phyloP scores from a whole-genome alignment of 2,329 filamentous ascomycete genomes.

The Colletotrichum salicis region DNA sequence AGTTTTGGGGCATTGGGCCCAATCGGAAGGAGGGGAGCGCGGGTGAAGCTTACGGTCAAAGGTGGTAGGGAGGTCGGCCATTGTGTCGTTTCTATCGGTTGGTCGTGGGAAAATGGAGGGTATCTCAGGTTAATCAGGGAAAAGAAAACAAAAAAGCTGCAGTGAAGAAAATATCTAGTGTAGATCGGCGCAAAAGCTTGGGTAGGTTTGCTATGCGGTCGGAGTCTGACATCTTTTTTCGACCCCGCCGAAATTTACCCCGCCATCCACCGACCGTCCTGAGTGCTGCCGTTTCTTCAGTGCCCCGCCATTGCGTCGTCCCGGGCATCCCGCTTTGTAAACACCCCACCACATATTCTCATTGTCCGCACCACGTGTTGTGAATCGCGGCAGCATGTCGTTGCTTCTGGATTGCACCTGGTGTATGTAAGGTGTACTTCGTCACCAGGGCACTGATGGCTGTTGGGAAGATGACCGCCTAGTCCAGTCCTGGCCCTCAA shows the following conservation, averaged over 20 bases:
- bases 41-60: slow-evolving; percentile 63
- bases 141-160: background rate
- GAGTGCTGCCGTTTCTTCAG: slow-evolving; percentile 27
- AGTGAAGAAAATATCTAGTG: background rate
- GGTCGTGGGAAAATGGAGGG: background rate
- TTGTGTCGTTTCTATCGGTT: slow-evolving; percentile 42
- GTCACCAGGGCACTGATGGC: background rate
- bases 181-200: background rate
- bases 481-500: background rate
- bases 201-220: background rate
- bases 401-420: too few species aligned
- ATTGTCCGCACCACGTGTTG: slow-evolving; percentile 13
- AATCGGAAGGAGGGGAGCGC: background rate
- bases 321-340: slow-evolving; percentile 9
- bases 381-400: background rate
- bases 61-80: slow-evolving; percentile 65
- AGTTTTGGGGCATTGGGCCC: slow-evolving; percentile 14
- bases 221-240: slow-evolving; percentile 23
- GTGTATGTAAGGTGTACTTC: background rate
- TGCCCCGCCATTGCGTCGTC: slow-evolving; percentile 30
- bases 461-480: background rate
- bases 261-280: slow-evolving; percentile 22
- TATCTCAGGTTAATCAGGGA: background rate
- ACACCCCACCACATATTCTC: slow-evolving; percentile 14
- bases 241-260: slow-evolving; percentile 33